Base-by-base conservation (phyloP, 306 rosid genomes). In the Vigna trinervia region DNA sequence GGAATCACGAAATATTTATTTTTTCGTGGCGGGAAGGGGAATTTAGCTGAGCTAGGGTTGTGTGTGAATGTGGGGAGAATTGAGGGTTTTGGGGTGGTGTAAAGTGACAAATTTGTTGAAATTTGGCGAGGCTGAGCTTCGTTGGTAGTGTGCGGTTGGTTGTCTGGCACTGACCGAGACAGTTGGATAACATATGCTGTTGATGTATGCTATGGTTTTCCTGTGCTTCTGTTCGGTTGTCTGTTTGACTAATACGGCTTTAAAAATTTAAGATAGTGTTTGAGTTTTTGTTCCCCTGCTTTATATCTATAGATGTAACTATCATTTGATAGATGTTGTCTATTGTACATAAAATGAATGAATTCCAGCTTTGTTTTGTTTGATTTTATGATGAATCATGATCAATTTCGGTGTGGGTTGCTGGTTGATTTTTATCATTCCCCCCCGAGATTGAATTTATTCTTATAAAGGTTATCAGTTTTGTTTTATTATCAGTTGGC, bases 1-100 rank as follows among this genome's bases (percentile, higher is more conserved):
- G 84, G 45, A 69, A 80, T 85, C 62, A 41, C 30, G 78, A 71
- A 71, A 75, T 50, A n/a, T 6, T 13, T 58, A 0, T 46, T 57
- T 48, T 43, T 43, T 68, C n/a, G 17, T 38, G 46, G 79, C 47
- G 70, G 59, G 76, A 74, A 66, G 73, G 71, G 36, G 51, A 23
- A 60, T 81, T 36, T 36, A 10, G 22, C 36, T 81, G 78, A 61
- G 80, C 43, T 51, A 30, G 53, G 70, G 23, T 15, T 66, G 48
- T 48, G 72, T 81, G 61, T 62, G 71, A 85, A 78, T 75, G 78
- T 67, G 73, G 58, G 69, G 22, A 23, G 58, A 85, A 63, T 82
- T 85, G 28, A 69, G 83, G 36, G 20, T 52, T 32, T 70, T 38
- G 38, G 39, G 65, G 22, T 71, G 11, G 58, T 64, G 51, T 56